These are phyloP conservation scores for Exophiala sideris DNA, from an alignment of 2,329 filamentous ascomycete species.

Conservation along the genomic window DNA sequence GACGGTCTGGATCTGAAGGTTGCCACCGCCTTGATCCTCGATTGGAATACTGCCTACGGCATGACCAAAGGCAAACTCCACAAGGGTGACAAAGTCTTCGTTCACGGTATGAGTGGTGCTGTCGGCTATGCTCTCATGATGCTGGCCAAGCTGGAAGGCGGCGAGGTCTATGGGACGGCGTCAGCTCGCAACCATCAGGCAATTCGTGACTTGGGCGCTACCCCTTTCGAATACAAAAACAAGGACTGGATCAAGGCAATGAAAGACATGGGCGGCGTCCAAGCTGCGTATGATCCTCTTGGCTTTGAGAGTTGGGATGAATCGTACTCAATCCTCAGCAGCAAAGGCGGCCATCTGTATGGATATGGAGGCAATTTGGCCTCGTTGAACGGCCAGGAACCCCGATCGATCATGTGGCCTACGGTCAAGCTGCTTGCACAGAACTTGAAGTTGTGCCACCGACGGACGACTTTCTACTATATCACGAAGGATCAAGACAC, in stretches of 20 bases:
- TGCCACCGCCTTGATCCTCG: conserved; percentile 42
- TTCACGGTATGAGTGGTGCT: conserved; percentile 52
- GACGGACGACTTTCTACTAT: conserved; percentile 1
- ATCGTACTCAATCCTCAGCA: conserved; percentile 44
- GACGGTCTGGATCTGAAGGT: conserved; percentile 41
- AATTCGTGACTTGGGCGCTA: conserved; percentile 39
- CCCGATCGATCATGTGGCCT: conserved; percentile 1
- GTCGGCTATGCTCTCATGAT: conserved; percentile 46
- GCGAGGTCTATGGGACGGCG: conserved; percentile 50
- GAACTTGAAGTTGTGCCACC: conserved; percentile 7
- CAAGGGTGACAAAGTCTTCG: conserved; percentile 47
- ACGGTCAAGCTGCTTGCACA: conserved; percentile 7
- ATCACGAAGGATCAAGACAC: not conserved
- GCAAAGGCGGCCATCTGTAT: conserved; percentile 33
- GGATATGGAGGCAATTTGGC: conserved; percentile 6
- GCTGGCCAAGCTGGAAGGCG: conserved; percentile 44
- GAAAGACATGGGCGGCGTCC: conserved; percentile 45
- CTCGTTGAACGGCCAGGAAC: conserved; percentile 1
- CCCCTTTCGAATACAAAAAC: conserved; percentile 48
- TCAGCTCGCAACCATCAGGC: conserved; percentile 45
- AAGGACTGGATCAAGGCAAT: conserved; percentile 50
- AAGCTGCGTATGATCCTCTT: conserved; percentile 50
- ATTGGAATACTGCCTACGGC: conserved; percentile 40
- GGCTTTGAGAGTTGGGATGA: conserved; percentile 53
- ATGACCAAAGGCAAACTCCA: conserved; percentile 37